Evolutionary conservation across 768 basidiomycete genomes (phyloP), one percentile per base, ranked within the genome.

Genomic region (Asterophora parasitica): DNA sequence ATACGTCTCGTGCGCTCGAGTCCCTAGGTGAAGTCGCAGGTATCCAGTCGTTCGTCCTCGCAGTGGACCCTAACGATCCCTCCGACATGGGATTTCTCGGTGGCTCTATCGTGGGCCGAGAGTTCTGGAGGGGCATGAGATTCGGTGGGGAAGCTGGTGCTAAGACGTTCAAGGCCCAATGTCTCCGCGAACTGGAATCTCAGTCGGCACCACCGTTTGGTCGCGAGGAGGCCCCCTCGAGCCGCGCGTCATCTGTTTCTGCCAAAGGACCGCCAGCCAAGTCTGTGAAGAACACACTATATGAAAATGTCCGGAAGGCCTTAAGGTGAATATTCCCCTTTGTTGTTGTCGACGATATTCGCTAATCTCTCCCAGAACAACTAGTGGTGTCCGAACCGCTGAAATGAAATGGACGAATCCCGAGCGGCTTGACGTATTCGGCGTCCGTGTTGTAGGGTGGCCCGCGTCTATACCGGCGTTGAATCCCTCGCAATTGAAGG

Each of bases 381-480:
- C 70, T 6, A 81, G 79, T 53, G 82, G 82, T 7, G 62, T 79
- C 15, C 79, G 78, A 9, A 79, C 72, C 45, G 83, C 84, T 16
- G 84, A 86, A 56, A 86, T 86, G 84, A 85, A 81, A 60, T 86
- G 84, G 84, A 79, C 80, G 7, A 83, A 82, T 58, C 83, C 76
- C 42, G 74, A 78, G 19, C 71, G 77, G 36, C 60, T 86, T 42
- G 67, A 72, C 53, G 56, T 66, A 5, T 85, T 83, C 53, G 79
- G 79, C 8, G 78, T 86, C 27, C 74, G 69, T 44, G 61, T 85
- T 37, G 68, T 78, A 11, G 84, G 84, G 34, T 86, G 84, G 84
- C 84, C 84, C 8, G 50, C 70, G 17, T 65, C 65, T 26, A 71
- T 86, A 17, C 82, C 82, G 6, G 61, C 66, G 17, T 76, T 77